These are phyloP conservation scores for Dianthus caryophyllus DNA, from an alignment of 148 eudicot species.

Conservation along the genomic window DNA sequence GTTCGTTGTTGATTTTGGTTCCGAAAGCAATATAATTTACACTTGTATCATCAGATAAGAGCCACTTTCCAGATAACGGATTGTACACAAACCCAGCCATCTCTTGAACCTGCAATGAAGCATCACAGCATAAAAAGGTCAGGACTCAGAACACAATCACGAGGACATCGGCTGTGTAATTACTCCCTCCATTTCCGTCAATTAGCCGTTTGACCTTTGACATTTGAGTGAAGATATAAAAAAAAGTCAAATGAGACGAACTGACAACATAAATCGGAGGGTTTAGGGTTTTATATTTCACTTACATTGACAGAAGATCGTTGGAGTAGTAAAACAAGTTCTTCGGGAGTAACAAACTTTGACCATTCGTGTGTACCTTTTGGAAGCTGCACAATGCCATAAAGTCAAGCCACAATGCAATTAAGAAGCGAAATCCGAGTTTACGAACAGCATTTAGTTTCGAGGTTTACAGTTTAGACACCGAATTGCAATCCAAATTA, in stretches of 20 bases:
- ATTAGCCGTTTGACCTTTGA: too few relatives aligned
- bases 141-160: too few relatives aligned
- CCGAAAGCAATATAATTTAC: constrained; percentile 80
- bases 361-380: constrained; percentile 93
- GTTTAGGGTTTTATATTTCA: too few relatives aligned
- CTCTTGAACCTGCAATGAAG: constrained; percentile 64
- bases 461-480: background rate
- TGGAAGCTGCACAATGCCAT: constrained; percentile 59
- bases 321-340: constrained; percentile 68
- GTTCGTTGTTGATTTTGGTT: constrained; percentile 31
- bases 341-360: constrained; percentile 87
- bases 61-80: constrained; percentile 80
- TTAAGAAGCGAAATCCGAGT: background rate
- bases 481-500: too few relatives aligned
- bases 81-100: constrained; percentile 88
- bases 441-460: background rate
- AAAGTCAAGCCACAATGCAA: constrained; percentile 6
- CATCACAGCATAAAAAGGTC: background rate
- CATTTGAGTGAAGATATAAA: too few relatives aligned
- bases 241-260: too few relatives aligned
- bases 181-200: too few relatives aligned
- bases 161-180: too few relatives aligned
- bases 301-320: constrained; percentile 76
- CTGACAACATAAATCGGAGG: too few relatives aligned
- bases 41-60: constrained; percentile 65